Base-by-base conservation (phyloP, 2,329 filamentous ascomycete species). In the Cadophora luteo-olivacea region DNA sequence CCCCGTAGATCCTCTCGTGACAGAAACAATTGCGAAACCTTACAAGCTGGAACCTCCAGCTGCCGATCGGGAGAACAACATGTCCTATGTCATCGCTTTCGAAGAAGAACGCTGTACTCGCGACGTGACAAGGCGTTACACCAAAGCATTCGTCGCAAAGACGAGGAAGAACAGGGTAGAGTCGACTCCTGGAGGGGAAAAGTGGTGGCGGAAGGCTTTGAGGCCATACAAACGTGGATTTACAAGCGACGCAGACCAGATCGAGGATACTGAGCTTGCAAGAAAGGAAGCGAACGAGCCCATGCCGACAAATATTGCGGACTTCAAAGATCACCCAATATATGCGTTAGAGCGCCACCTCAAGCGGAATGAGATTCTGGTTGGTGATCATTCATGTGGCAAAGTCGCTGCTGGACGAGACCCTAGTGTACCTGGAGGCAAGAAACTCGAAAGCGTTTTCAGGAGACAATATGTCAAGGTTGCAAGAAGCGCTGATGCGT, bases 141-240 rank as follows among this genome's bases (percentile, higher is more conserved):
- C 90, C 1, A 97, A 96, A 79, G 91, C 91, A 0, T 98, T 91
- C 80, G 96, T 94, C 74, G 92, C 94, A 25, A 98, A 98, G 80
- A 97, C 94, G 0, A 87, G 92, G 25, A 93, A 89, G 72, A 80
- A 87, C 68, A 89, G 96, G n/a, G 86, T 99, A 1, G 96, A 98
- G 67, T 68, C 84, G 78, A 55, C 83, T 82, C 80, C 84, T 73
- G 75, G 81, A 11, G 85, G 82, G 0, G 81, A 81, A 11, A 75
- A 75, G 64, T 90, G 87, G 87, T 88, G 86, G 84, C 80, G 80
- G 3, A 83, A 79, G 62, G 82, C 83, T 0, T 80, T 89, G 79
- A 81, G 80, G 68, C 76, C 81, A 22, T 90, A 85, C 72, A 77
- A 77, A 19, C 79, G 80, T 1, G 80, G 78, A 2, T 77, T 76